phyloP scores from a whole-genome alignment of 2,329 filamentous ascomycete genomes.

The Aspergillus sp. region DNA sequence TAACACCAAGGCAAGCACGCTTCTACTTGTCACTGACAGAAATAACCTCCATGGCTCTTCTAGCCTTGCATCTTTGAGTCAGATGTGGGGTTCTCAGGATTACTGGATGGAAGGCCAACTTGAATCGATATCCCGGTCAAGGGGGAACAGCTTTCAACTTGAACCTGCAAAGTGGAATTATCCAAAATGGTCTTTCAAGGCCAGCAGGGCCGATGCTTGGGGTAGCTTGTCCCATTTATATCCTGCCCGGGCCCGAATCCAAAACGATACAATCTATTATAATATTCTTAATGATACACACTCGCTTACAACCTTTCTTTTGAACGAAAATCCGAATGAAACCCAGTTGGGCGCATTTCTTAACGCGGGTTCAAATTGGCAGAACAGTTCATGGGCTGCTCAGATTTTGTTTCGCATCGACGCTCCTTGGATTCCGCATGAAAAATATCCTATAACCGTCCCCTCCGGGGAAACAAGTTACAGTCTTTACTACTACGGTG shows the following conservation, averaged over 20 bases:
- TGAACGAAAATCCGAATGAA: not conserved
- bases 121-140: no score
- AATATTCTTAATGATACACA: no score
- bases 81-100: no score
- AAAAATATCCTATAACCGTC: no score
- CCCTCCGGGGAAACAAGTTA: no score
- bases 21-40: not conserved
- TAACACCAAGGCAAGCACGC: not conserved
- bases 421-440: no score
- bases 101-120: no score
- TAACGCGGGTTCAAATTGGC: not conserved
- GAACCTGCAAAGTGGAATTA: not conserved
- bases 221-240: not conserved
- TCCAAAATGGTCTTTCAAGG: not conserved
- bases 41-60: not conserved
- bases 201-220: not conserved
- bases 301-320: not conserved
- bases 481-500: no score
- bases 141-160: no score
- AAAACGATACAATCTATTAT: no score
- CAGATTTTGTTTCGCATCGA: not conserved
- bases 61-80: no score
- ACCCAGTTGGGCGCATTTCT: not conserved
- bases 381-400: not conserved
- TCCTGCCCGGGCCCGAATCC: no score